A percentile compares a stretch with the other conserved stretches of the same genome.
Conservation (phyloP, 371 early-diverging fungal genomes). For the Batkoa obscura region DNA sequence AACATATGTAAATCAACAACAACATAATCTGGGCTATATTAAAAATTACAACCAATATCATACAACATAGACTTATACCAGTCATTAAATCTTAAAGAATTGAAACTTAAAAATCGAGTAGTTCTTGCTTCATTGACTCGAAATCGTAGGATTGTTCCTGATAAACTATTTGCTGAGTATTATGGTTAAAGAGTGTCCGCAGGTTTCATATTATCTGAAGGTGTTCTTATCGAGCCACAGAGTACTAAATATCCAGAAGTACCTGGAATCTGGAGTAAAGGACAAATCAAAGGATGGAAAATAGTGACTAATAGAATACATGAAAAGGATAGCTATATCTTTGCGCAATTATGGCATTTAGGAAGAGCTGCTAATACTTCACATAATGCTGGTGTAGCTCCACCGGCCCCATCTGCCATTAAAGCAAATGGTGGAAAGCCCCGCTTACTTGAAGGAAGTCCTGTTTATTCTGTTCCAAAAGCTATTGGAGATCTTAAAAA, state of each 20-base stretch:
- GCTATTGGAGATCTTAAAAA: background rate
- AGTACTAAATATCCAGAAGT: conserved; percentile 15
- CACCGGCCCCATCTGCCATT: background rate
- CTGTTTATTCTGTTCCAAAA: background rate
- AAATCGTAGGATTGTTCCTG: conserved; percentile 19
- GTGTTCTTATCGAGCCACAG: conserved; percentile 18
- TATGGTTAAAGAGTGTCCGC: conserved; percentile 30
- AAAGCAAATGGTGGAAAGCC: background rate
- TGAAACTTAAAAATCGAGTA: conserved; percentile 12
- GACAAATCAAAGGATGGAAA: conserved; percentile 26
- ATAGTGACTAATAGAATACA: conserved; percentile 22
- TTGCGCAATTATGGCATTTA: conserved; percentile 20
- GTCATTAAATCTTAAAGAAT: no score
- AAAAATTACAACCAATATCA: no score
- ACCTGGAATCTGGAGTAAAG: conserved; percentile 22
- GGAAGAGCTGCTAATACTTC: conserved; percentile 8
- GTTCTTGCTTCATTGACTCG: conserved; percentile 28
- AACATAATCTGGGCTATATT: no score
- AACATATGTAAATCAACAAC: no score
- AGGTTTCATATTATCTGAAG: conserved; percentile 36
- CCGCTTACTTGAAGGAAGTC: background rate
- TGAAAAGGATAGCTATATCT: conserved; percentile 19
- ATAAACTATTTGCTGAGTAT: conserved; percentile 21
- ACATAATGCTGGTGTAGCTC: background rate
- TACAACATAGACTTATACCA: no score